A percentile compares a stretch with the other conserved stretches of the same genome.
These are phyloP conservation scores for Cercospora citrullina DNA, from an alignment of 2,329 filamentous ascomycete genomes.

Conservation along the genomic window DNA sequence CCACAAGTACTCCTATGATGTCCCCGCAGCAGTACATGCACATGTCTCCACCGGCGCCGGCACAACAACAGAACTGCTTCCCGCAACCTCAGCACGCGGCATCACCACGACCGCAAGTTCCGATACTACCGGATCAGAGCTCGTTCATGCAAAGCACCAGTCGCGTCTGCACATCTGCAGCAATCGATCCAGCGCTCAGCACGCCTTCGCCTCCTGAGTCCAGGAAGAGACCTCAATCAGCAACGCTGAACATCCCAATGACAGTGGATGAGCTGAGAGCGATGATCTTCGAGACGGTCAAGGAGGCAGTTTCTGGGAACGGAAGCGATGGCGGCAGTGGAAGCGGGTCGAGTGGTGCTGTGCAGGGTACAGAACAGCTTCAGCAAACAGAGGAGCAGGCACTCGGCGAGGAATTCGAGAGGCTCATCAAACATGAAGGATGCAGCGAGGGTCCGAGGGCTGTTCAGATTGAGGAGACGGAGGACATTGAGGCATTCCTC, in stretches of 20 bases:
- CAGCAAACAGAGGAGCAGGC: not conserved
- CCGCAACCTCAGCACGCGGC: conserved; percentile 1
- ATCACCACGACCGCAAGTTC: not conserved
- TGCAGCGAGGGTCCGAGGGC: not conserved
- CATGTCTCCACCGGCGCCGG: not conserved
- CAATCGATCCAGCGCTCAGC: conserved; percentile 27
- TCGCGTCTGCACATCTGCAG: conserved; percentile 29
- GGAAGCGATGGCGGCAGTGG: not conserved
- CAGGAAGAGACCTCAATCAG: not conserved
- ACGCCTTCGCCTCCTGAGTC: conserved; percentile 1
- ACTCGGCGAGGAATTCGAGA: not conserved
- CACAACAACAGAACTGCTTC: conserved; percentile 5
- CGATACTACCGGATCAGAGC: conserved; percentile 13
- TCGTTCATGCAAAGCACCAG: conserved; percentile 19
- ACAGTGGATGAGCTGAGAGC: conserved; percentile 28
- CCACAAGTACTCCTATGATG: conserved; percentile 26
- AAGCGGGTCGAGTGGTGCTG: not conserved
- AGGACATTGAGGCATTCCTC: conserved; percentile 2
- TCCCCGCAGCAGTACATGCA: conserved; percentile 14
- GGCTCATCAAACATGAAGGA: not conserved
- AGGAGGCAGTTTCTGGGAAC: conserved; percentile 17
- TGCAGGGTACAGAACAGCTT: not conserved
- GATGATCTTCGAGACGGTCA: conserved; percentile 27
- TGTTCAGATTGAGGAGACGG: conserved; percentile 8
- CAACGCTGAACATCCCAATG: conserved; percentile 18